Conservation (phyloP, 805 yeast genomes). For the Lachancea lanzarotensis region DNA sequence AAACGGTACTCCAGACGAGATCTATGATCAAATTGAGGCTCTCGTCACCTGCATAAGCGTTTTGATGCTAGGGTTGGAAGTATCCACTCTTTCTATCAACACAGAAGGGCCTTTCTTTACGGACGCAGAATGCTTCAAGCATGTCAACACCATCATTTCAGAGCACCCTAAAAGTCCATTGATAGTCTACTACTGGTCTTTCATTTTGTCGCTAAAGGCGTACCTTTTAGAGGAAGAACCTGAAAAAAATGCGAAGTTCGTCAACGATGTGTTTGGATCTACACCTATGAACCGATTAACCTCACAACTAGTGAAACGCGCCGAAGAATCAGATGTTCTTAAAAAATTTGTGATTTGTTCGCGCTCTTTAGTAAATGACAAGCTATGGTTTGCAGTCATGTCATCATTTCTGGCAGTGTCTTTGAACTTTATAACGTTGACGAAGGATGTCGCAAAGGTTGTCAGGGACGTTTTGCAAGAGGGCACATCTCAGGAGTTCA, state of each 20-base stretch:
- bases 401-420: slow-evolving; percentile 33
- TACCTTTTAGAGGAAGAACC: slow-evolving; percentile 39
- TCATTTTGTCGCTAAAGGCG: slow-evolving; percentile 47
- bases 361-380: slow-evolving; percentile 41
- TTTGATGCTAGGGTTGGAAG: slow-evolving; percentile 50
- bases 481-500: slow-evolving; percentile 31
- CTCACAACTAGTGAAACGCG: slow-evolving; percentile 33
- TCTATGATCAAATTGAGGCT: slow-evolving; percentile 35
- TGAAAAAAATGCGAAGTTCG: slow-evolving; percentile 15
- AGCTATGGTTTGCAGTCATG: slow-evolving; percentile 42
- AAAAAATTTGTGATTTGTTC: slow-evolving; percentile 38
- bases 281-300: slow-evolving; percentile 14
- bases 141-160: slow-evolving; percentile 37
- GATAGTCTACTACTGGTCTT: slow-evolving; percentile 61
- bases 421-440: slow-evolving; percentile 43
- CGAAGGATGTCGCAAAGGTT: slow-evolving; percentile 29
- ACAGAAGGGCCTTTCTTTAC: slow-evolving; percentile 36
- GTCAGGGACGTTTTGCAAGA: slow-evolving; percentile 26
- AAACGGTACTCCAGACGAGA: slow-evolving; percentile 9
- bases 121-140: slow-evolving; percentile 35
- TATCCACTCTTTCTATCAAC: slow-evolving; percentile 38
- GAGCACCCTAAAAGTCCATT: slow-evolving; percentile 40
- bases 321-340: slow-evolving; percentile 41
- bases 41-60: slow-evolving; percentile 45
- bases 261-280: slow-evolving; percentile 11